These are phyloP conservation scores for Xylaria sp. DNA, from an alignment of 2,329 filamentous ascomycete species.

Conservation along the genomic window DNA sequence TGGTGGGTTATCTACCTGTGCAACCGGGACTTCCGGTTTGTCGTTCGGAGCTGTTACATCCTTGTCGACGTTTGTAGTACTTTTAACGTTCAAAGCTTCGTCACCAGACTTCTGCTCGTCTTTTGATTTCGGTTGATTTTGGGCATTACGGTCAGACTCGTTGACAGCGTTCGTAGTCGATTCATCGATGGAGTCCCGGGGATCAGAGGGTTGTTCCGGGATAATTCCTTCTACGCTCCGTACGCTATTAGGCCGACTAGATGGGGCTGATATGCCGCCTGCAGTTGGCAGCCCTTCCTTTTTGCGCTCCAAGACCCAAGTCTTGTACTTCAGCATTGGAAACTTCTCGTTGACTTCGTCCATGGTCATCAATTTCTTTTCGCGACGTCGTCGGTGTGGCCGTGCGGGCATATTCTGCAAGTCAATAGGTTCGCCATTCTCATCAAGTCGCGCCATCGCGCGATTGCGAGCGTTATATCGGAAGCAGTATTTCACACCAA, in stretches of 20 bases:
- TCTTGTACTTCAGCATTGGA: conserved; percentile 95
- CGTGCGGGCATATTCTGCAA: conserved; percentile 81
- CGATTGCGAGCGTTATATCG: conserved; percentile 96
- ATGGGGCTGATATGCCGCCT: conserved; percentile 81
- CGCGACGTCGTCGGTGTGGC: conserved; percentile 84
- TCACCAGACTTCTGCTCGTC: conserved; percentile 43
- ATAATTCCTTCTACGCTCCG: conserved; percentile 71
- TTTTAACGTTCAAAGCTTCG: conserved; percentile 42
- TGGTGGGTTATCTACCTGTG: conserved; percentile 34
- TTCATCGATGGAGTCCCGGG: conserved; percentile 57
- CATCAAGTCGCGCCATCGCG: conserved; percentile 73
- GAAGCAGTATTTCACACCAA: conserved; percentile 99
- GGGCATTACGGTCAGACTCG: conserved; percentile 5
- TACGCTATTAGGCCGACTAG: conserved; percentile 78
- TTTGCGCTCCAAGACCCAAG: conserved; percentile 86
- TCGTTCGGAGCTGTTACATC: neutral
- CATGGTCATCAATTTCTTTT: conserved; percentile 99
- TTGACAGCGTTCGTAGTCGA: conserved; percentile 47
- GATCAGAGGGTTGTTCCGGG: conserved; percentile 57
- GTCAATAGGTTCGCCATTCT: conserved; percentile 89
- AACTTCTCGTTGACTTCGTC: conserved; percentile 99
- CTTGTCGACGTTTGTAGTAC: conserved; percentile 28
- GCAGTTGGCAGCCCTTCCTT: conserved; percentile 83
- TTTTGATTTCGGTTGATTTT: conserved; percentile 40
- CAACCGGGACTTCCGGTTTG: conserved; percentile 35